A percentile compares a stretch with the other conserved stretches of the same genome.
Evolutionary conservation across 805 yeast species (phyloP).

Genomic region (Starmerella apis): DNA sequence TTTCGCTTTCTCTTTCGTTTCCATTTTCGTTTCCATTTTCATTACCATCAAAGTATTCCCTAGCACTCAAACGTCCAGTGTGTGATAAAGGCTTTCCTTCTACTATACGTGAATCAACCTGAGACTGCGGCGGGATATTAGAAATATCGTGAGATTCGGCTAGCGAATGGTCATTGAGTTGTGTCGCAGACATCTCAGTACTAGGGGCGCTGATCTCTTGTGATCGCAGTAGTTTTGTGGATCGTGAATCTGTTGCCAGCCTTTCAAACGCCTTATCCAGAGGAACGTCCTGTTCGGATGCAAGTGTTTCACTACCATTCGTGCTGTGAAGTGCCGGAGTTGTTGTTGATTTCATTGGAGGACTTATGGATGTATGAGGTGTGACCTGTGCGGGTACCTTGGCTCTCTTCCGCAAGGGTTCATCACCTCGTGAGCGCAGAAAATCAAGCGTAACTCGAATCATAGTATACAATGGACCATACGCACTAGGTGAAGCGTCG

Average conservation of each 20-base stretch:
- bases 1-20: background rate
- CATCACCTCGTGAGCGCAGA: background rate
- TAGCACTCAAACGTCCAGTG: background rate
- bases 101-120: too few relatives aligned
- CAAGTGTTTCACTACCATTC: too few relatives aligned
- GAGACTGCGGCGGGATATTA: too few relatives aligned
- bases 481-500: slow-evolving; percentile 1
- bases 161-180: background rate
- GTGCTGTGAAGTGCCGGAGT: too few relatives aligned
- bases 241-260: background rate
- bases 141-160: too few relatives aligned
- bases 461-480: background rate
- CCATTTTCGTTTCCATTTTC: background rate
- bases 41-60: background rate
- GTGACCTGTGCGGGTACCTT: background rate
- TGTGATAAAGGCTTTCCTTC: background rate
- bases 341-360: too few relatives aligned
- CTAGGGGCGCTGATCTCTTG: background rate
- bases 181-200: background rate
- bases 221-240: background rate
- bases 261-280: too few relatives aligned
- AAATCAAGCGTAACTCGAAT: background rate
- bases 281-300: too few relatives aligned
- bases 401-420: background rate
- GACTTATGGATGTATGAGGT: too few relatives aligned